Conservation (phyloP, 805 yeast species). For the Yamadazyma sp. region DNA sequence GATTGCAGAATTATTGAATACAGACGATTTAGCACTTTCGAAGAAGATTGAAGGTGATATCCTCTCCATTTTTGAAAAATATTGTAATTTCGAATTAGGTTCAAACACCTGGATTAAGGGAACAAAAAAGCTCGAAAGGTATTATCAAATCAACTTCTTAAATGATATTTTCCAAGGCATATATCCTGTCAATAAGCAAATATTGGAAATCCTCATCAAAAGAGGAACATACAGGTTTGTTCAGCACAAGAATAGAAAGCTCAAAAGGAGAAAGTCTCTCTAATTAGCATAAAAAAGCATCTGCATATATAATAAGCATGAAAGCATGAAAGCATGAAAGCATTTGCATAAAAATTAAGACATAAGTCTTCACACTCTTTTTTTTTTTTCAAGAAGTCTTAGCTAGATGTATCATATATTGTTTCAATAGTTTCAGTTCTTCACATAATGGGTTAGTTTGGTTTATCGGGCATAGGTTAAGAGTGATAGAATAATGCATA, state of each 20-base stretch:
- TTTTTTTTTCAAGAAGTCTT: too few relatives aligned
- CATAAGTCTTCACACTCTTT: too few relatives aligned
- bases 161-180: constrained; percentile 5
- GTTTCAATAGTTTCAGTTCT: too few relatives aligned
- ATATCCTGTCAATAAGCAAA: constrained; percentile 6
- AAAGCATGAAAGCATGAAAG: background rate
- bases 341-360: background rate
- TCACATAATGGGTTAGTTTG: too few relatives aligned
- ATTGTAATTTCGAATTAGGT: constrained; percentile 9
- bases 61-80: constrained; percentile 3
- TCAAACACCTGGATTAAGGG: constrained; percentile 8
- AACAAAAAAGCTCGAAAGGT: constrained; percentile 3
- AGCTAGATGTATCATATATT: too few relatives aligned
- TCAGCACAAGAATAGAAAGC: constrained; percentile 2
- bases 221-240: constrained; percentile 8
- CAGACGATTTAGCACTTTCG: constrained; percentile 8
- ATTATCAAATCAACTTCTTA: constrained; percentile 4
- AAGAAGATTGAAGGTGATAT: constrained; percentile 7
- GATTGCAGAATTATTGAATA: constrained; percentile 5
- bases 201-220: constrained; percentile 4
- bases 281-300: too few relatives aligned
- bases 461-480: too few relatives aligned
- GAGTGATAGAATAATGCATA: too few relatives aligned
- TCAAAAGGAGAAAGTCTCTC: constrained; percentile 3
- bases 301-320: background rate